phyloP scores from a whole-genome alignment of 176 grass and related monocot species.

The Saccharum officinarum region DNA sequence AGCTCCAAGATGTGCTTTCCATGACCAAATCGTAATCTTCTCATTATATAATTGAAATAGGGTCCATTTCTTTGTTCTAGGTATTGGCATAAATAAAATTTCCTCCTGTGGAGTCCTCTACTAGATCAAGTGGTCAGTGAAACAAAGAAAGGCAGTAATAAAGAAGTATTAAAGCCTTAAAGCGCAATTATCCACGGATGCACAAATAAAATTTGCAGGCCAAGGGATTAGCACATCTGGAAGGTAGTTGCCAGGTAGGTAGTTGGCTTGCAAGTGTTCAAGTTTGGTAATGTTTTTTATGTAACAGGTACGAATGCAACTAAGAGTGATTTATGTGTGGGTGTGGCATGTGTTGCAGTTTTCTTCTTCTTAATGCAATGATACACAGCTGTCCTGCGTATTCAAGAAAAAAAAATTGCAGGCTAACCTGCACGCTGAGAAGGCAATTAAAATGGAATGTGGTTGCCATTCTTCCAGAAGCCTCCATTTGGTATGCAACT shows the following conservation, averaged over 20 bases:
- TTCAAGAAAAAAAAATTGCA: neutral
- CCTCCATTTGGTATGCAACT: constrained; percentile 98
- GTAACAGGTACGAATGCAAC: neutral
- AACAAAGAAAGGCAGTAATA: constrained; percentile 32
- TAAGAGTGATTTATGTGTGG: neutral
- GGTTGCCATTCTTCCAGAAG: constrained; percentile 95
- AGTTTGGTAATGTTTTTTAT: neutral
- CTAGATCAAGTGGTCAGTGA: neutral
- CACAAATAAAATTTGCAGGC: constrained; percentile 26
- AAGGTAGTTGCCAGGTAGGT: neutral
- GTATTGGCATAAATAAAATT: neutral
- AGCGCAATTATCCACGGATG: neutral
- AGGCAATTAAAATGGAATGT: constrained; percentile 99
- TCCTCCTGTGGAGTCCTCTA: neutral
- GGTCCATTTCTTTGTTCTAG: constrained; percentile 1
- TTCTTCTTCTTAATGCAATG: neutral
- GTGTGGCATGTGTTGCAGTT: neutral
- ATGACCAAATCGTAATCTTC: neutral
- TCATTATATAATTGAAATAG: constrained; percentile 5
- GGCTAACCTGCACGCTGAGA: constrained; percentile 91
- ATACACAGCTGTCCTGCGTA: neutral
- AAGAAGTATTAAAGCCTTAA: constrained; percentile 7
- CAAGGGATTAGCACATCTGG: neutral
- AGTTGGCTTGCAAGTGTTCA: neutral
- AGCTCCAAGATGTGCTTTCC: constrained; percentile 3